Evolutionary conservation across 2,329 filamentous ascomycete genomes (phyloP).

Genomic region (Fonsecaea multimorphosa): DNA sequence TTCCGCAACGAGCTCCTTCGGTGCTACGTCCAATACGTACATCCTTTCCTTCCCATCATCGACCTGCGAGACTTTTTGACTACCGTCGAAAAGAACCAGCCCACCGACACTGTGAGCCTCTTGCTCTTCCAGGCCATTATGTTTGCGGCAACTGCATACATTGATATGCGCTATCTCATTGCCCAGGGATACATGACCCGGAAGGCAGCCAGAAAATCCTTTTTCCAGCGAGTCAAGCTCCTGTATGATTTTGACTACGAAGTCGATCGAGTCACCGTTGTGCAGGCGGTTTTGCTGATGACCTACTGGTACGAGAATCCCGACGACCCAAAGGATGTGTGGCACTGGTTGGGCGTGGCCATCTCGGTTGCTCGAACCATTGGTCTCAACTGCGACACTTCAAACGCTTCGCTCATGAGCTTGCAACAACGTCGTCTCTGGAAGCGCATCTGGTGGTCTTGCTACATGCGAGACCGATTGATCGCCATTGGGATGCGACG

Average conservation of each 20-base stretch:
- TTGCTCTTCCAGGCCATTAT: conserved; percentile 92
- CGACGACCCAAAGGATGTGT: conserved; percentile 96
- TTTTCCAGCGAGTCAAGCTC: conserved; percentile 81
- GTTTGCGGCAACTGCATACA: conserved; percentile 89
- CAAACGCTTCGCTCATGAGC: conserved; percentile 73
- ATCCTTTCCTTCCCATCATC: conserved; percentile 91
- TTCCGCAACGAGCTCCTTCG: conserved; percentile 82
- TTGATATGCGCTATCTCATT: conserved; percentile 77
- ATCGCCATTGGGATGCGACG: conserved; percentile 93
- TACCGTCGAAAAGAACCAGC: conserved; percentile 69
- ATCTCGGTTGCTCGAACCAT: conserved; percentile 93
- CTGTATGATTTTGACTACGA: conserved; percentile 97
- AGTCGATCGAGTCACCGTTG: conserved; percentile 82
- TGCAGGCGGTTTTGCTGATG: conserved; percentile 88
- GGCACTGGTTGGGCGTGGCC: conserved; percentile 98
- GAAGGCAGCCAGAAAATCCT: conserved; percentile 82
- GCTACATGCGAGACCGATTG: conserved; percentile 91
- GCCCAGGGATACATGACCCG: conserved; percentile 78
- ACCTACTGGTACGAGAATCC: conserved; percentile 98
- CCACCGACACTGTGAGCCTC: conserved; percentile 75
- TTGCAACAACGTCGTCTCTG: conserved; percentile 77
- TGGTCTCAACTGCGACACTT: conserved; percentile 85
- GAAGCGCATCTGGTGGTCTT: conserved; percentile 98
- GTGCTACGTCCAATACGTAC: conserved; percentile 85
- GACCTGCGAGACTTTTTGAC: conserved; percentile 67